phyloP scores from a whole-genome alignment of 2,329 filamentous ascomycete species.

The Aschersonia sp. region DNA sequence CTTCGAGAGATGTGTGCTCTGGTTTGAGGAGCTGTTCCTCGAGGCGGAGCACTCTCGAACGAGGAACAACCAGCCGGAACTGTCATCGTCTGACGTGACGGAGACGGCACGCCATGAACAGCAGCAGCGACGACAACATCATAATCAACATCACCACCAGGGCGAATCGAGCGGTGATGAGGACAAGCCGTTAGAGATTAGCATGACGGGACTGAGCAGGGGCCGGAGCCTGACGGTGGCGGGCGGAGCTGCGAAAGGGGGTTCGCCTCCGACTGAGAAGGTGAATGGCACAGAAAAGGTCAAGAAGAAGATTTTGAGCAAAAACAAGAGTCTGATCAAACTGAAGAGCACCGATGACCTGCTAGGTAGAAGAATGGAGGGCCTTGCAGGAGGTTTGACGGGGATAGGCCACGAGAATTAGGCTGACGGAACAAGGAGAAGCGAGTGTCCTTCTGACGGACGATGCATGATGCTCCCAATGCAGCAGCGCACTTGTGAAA shows the following conservation, averaged over 20 bases:
- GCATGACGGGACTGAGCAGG: constrained; percentile 35
- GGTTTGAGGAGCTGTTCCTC: constrained; percentile 68
- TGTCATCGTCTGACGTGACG: not conserved
- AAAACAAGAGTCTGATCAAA: constrained; percentile 34
- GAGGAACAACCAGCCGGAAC: constrained; percentile 6
- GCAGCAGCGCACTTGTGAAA: too few species aligned
- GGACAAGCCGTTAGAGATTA: constrained; percentile 71
- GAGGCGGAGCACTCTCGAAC: constrained; percentile 27
- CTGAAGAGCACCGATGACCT: constrained; percentile 44
- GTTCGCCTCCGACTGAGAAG: constrained; percentile 2
- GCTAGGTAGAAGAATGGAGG: constrained; percentile 42
- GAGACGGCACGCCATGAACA: not conserved
- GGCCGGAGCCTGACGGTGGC: constrained; percentile 16
- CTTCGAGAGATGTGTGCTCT: constrained; percentile 62
- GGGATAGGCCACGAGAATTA: constrained; percentile 29
- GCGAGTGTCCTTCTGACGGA: too few species aligned
- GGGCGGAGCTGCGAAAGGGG: constrained; percentile 12
- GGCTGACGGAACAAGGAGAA: not conserved
- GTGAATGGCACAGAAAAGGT: constrained; percentile 6
- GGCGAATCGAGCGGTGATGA: constrained; percentile 63
- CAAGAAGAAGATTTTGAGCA: constrained; percentile 18
- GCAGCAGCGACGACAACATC: constrained; percentile 13
- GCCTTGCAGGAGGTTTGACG: constrained; percentile 38
- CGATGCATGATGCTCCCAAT: too few species aligned
- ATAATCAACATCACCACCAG: constrained; percentile 11